Evolutionary conservation across 441 rosid genomes (phyloP).

Genomic region (Macaranga tanarius): DNA sequence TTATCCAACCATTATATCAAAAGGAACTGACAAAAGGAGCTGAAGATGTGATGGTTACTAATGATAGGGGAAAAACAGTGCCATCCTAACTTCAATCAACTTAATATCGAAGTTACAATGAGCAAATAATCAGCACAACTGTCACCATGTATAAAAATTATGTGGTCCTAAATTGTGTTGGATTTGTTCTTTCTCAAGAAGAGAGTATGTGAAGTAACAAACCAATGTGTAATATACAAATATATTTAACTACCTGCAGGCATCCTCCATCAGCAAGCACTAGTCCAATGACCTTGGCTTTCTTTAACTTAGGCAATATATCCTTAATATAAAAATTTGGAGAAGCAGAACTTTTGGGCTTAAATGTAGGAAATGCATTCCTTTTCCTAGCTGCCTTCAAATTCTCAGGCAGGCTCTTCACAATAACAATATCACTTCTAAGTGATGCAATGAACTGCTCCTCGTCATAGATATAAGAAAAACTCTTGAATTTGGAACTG

Average conservation of each 20-base stretch:
- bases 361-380: conserved; percentile 70
- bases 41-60: not conserved
- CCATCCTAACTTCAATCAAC: conserved; percentile 10
- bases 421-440: conserved; percentile 66
- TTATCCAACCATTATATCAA: not conserved
- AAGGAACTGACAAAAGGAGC: not conserved
- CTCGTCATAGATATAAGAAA: conserved; percentile 90
- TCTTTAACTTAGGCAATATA: conserved; percentile 74
- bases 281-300: conserved; percentile 71
- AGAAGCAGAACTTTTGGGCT: conserved; percentile 78
- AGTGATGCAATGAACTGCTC: conserved; percentile 93
- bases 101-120: not conserved
- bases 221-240: not conserved
- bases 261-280: conserved; percentile 82
- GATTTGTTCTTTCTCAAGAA: conserved; percentile 18
- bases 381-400: conserved; percentile 81
- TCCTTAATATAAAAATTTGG: conserved; percentile 72
- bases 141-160: not conserved
- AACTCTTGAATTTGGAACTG: conserved; percentile 92
- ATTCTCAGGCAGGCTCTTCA: conserved; percentile 72
- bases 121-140: not conserved
- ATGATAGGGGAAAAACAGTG: not conserved
- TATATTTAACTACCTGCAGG: conserved; percentile 64
- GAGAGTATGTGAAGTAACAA: not conserved
- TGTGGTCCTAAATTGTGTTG: conserved; percentile 2